These are phyloP conservation scores for Aureobasidium sp. DNA, from an alignment of 2,329 filamentous ascomycete species.

Conservation along the genomic window DNA sequence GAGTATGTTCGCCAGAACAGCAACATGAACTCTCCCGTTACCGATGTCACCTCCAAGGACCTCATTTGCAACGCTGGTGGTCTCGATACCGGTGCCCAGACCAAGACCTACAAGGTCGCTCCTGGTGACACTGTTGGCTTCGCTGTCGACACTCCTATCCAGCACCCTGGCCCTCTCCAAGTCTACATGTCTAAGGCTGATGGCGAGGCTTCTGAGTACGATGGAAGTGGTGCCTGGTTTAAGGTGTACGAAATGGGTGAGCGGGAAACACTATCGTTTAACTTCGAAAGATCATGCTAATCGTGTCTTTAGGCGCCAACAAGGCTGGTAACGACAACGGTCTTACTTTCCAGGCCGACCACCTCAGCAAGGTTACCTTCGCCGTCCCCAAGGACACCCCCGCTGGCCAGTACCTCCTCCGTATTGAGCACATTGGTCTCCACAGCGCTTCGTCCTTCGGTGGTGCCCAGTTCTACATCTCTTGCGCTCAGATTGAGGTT, in stretches of 20 bases:
- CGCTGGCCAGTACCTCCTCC: constrained; percentile 46
- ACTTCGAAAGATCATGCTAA: no score
- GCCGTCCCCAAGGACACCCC: constrained; percentile 43
- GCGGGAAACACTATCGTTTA: no score
- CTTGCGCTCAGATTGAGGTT: constrained; percentile 23
- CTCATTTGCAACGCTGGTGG: constrained; percentile 29
- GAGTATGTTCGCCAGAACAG: constrained; percentile 40
- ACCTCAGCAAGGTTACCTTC: constrained; percentile 23
- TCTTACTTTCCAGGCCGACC: constrained; percentile 37
- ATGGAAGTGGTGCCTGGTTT: constrained; percentile 31
- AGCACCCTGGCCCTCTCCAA: constrained; percentile 18
- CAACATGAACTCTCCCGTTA: constrained; percentile 27
- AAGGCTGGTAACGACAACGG: constrained; percentile 36
- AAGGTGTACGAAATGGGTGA: constrained; percentile 24
- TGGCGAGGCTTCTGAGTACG: constrained; percentile 38
- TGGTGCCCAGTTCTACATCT: constrained; percentile 34
- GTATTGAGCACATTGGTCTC: constrained; percentile 46
- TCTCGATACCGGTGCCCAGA: constrained; percentile 22
- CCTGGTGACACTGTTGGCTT: constrained; percentile 16
- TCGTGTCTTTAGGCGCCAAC: background rate
- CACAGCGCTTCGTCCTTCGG: constrained; percentile 42
- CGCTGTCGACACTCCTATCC: constrained; percentile 16
- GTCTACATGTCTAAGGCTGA: constrained; percentile 26
- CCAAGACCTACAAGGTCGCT: constrained; percentile 8
- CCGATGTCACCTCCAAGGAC: constrained; percentile 25